A percentile compares a stretch with the other conserved stretches of the same genome.
These are phyloP conservation scores for Stephanocyclus meneghinianus DNA, from an alignment of 352 stramenopile genomes.

Conservation along the genomic window DNA sequence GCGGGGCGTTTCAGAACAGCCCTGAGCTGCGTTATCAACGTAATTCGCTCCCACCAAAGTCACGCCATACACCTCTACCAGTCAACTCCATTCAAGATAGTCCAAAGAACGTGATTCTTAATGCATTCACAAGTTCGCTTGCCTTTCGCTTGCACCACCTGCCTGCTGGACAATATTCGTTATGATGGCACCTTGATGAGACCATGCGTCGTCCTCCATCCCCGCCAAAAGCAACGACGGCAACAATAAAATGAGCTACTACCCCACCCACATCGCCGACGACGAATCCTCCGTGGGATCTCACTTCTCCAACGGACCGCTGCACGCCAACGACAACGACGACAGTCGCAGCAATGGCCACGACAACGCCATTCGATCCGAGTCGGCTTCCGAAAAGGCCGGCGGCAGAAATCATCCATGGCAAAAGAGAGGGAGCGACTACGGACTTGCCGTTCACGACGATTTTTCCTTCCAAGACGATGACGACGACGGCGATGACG, in stretches of 20 bases:
- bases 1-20: too few species aligned
- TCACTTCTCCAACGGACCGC: conserved; percentile 9
- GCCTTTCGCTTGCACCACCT: too few species aligned
- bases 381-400: background rate
- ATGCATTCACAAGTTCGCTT: too few species aligned
- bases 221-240: background rate
- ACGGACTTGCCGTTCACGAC: conserved; percentile 5
- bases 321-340: background rate
- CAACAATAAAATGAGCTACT: conserved; percentile 31
- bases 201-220: background rate
- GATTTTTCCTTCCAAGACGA: background rate
- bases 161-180: too few species aligned
- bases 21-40: too few species aligned
- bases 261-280: conserved; percentile 40
- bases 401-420: background rate
- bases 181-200: background rate
- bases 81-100: too few species aligned
- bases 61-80: too few species aligned
- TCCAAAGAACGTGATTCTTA: too few species aligned
- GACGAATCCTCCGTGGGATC: conserved; percentile 33
- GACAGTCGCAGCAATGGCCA: background rate
- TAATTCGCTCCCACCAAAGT: too few species aligned
- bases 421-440: background rate
- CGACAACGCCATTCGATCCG: background rate
- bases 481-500: background rate